Evolutionary conservation across 768 basidiomycete genomes (phyloP).

Genomic region (Boletales sp.): DNA sequence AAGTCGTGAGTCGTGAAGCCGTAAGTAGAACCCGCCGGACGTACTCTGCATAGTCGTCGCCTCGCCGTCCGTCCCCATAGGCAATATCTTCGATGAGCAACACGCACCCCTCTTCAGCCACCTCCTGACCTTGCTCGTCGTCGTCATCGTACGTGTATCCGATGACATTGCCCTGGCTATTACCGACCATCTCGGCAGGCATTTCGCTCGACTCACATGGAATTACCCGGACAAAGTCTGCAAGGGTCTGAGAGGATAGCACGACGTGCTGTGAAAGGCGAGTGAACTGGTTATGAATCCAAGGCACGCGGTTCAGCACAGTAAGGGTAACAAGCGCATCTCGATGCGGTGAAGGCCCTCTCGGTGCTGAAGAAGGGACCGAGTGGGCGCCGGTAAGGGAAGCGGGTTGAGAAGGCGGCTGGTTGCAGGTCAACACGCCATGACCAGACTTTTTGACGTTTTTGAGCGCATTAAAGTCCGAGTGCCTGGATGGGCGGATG

Average conservation of each 20-base stretch:
- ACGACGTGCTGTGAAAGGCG: conserved; percentile 68
- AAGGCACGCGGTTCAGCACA: conserved; percentile 56
- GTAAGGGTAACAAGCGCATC: conserved; percentile 58
- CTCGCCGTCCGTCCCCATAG: conserved; percentile 51
- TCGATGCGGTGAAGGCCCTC: conserved; percentile 1
- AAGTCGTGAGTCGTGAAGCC: background rate
- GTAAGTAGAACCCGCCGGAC: conserved; percentile 15
- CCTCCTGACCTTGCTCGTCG: background rate
- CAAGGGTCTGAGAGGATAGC: conserved; percentile 69
- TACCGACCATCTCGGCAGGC: conserved; percentile 39
- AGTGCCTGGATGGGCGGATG: conserved; percentile 58
- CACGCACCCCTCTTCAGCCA: conserved; percentile 38
- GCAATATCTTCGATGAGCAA: conserved; percentile 59
- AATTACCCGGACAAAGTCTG: conserved; percentile 55
- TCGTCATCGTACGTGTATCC: conserved; percentile 30
- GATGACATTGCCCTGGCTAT: conserved; percentile 27
- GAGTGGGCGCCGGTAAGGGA: background rate
- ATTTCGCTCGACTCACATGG: conserved; percentile 61
- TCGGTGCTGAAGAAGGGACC: background rate
- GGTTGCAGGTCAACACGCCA: conserved; percentile 27
- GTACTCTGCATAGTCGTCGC: conserved; percentile 57
- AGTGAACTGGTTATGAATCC: conserved; percentile 55
- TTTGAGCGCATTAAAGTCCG: conserved; percentile 61
- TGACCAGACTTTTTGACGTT: conserved; percentile 24
- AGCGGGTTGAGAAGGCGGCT: background rate